Evolutionary conservation across 768 basidiomycete genomes (phyloP).

Genomic region (Daedaleopsis sinensis): DNA sequence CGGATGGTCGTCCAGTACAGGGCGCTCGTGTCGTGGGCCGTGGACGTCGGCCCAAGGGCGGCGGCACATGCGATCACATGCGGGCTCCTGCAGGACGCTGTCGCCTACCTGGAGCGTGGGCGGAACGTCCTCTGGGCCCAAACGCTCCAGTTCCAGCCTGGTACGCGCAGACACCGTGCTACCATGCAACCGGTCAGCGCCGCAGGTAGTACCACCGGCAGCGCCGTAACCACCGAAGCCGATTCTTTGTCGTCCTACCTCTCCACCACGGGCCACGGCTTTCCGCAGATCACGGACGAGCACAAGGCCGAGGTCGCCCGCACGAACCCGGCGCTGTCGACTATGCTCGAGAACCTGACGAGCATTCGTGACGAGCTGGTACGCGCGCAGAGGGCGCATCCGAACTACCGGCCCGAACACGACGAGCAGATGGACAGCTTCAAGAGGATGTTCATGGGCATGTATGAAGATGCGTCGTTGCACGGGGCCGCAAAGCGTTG

Average conservation of each 20-base stretch:
- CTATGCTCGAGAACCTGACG: neutral
- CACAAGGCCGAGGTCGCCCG: neutral
- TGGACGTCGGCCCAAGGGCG: slow-evolving; percentile 4
- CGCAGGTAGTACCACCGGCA: too few relatives aligned
- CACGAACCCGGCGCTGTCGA: neutral
- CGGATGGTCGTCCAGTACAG: slow-evolving; percentile 7
- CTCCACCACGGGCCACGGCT: too few relatives aligned
- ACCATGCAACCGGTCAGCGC: neutral
- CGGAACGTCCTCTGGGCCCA: neutral
- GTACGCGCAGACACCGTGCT: neutral
- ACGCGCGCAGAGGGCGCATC: neutral
- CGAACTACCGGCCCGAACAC: neutral
- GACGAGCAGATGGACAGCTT: neutral
- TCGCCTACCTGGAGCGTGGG: slow-evolving; percentile 3
- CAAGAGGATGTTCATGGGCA: neutral
- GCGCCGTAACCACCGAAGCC: neutral
- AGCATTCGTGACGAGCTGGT: neutral
- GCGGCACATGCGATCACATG: slow-evolving; percentile 1
- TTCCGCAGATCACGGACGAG: too few relatives aligned
- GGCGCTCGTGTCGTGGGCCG: neutral
- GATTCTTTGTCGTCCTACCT: too few relatives aligned
- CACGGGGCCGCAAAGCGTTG: neutral
- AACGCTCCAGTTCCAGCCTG: neutral
- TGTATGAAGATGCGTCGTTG: neutral
- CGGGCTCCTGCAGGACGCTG: slow-evolving; percentile 1